Percentiles rank a stretch among this genome's conserved stretches.
Evolutionary conservation across 164 flowering plant species (phyloP).

Genomic region (Piper longum): DNA sequence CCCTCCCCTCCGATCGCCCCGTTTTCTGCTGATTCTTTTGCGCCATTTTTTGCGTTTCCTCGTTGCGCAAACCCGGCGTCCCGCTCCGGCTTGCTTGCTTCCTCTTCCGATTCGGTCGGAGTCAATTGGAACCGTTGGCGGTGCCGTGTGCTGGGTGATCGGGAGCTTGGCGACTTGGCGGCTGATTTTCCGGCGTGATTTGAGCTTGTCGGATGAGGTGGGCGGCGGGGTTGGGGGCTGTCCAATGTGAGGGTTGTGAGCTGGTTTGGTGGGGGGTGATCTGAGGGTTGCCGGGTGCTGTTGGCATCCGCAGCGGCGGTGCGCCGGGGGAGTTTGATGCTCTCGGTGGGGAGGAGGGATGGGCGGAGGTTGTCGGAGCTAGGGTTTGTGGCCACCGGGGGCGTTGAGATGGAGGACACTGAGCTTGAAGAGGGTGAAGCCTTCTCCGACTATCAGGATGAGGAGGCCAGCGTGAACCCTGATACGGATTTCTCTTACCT

Average conservation of each 20-base stretch:
- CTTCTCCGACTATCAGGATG: constrained; percentile 32
- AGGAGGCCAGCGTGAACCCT: constrained; percentile 34
- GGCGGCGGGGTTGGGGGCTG: too few species aligned
- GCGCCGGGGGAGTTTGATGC: constrained; percentile 28
- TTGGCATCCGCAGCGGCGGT: neutral
- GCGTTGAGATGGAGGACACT: constrained; percentile 51
- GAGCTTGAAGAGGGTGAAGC: constrained; percentile 99
- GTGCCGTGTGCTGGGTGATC: too few species aligned
- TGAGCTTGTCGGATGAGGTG: neutral
- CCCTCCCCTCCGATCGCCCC: too few species aligned
- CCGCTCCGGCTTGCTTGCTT: too few species aligned
- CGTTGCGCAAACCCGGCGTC: too few species aligned
- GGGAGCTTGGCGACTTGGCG: too few species aligned
- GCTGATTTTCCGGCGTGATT: too few species aligned
- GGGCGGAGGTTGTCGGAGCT: constrained; percentile 56
- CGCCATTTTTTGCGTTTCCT: too few species aligned
- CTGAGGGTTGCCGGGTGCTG: neutral
- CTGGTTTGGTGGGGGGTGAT: neutral
- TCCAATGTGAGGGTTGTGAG: too few species aligned
- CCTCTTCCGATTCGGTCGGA: too few species aligned
- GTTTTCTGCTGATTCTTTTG: too few species aligned
- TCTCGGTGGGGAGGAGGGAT: constrained; percentile 54
- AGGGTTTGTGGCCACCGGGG: constrained; percentile 25
- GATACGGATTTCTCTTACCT: constrained; percentile 57
- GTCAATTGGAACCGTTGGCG: too few species aligned